phyloP scores from a whole-genome alignment of 441 rosid species.

The Bocquillonia castaneifolia region DNA sequence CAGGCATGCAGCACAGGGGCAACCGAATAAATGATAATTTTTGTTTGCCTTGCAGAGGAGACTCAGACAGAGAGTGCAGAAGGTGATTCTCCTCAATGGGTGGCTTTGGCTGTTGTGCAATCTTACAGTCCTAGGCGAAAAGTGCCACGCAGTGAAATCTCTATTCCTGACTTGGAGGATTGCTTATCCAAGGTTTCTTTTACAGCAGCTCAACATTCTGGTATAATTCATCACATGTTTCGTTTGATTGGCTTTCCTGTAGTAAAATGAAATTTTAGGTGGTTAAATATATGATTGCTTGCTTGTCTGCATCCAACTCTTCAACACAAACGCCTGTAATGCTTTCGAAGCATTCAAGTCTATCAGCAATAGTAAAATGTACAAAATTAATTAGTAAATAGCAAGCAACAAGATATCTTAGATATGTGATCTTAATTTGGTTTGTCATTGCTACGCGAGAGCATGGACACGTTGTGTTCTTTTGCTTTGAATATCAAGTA shows the following conservation, averaged over 20 bases:
- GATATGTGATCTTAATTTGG: neutral
- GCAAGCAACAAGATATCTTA: neutral
- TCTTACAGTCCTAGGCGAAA: conserved; percentile 67
- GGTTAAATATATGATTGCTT: neutral
- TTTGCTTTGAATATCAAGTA: neutral
- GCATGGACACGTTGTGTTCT: neutral
- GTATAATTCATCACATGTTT: conserved; percentile 27
- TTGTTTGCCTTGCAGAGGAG: conserved; percentile 32
- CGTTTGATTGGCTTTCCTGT: neutral
- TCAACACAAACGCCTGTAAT: neutral
- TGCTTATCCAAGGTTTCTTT: conserved; percentile 67
- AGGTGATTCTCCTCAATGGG: conserved; percentile 44
- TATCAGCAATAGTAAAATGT: neutral
- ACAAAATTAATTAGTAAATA: neutral
- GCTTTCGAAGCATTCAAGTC: neutral
- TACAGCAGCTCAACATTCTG: conserved; percentile 68
- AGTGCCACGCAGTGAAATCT: conserved; percentile 61
- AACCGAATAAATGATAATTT: neutral
- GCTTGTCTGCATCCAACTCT: neutral
- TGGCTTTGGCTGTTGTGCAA: conserved; percentile 77
- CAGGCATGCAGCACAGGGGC: neutral
- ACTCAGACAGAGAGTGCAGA: conserved; percentile 29
- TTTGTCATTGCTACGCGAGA: conserved; percentile 1
- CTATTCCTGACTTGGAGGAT: conserved; percentile 64
- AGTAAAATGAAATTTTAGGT: neutral